These are phyloP conservation scores for Pseudoturritis turrita DNA, from an alignment of 345 rosid species.

Conservation along the genomic window DNA sequence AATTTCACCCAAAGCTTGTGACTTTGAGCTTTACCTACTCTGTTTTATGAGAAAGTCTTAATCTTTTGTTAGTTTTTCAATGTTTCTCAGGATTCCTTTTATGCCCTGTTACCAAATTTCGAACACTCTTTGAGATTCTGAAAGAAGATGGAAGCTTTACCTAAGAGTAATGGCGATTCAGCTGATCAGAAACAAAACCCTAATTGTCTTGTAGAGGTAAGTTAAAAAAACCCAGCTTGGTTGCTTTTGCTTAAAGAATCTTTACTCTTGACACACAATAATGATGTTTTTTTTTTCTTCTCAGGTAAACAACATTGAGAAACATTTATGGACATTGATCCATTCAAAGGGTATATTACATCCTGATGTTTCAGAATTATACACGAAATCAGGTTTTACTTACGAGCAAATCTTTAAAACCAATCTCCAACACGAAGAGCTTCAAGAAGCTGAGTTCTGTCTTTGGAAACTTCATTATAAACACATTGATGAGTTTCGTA, in stretches of 20 bases:
- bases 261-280: not conserved
- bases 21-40: not conserved
- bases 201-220: conserved; percentile 52
- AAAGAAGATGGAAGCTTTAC: conserved; percentile 20
- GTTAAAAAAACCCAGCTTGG: not conserved
- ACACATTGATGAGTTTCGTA: conserved; percentile 89
- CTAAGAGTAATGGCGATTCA: conserved; percentile 1
- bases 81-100: conserved; percentile 5
- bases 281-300: not conserved
- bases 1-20: conserved; percentile 1
- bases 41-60: not conserved
- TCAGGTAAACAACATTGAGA: conserved; percentile 65
- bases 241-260: conserved; percentile 9
- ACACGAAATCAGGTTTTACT: conserved; percentile 53
- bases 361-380: conserved; percentile 51
- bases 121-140: not conserved
- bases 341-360: conserved; percentile 49
- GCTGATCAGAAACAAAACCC: conserved; percentile 45
- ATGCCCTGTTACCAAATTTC: not conserved
- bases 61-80: not conserved
- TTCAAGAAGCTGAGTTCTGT: conserved; percentile 81
- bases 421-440: conserved; percentile 46
- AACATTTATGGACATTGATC: conserved; percentile 57
- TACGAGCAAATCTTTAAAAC: conserved; percentile 55
- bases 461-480: conserved; percentile 86